Conservation (phyloP, 176 grass and related monocot genomes). For the Pontederia paniculata region DNA sequence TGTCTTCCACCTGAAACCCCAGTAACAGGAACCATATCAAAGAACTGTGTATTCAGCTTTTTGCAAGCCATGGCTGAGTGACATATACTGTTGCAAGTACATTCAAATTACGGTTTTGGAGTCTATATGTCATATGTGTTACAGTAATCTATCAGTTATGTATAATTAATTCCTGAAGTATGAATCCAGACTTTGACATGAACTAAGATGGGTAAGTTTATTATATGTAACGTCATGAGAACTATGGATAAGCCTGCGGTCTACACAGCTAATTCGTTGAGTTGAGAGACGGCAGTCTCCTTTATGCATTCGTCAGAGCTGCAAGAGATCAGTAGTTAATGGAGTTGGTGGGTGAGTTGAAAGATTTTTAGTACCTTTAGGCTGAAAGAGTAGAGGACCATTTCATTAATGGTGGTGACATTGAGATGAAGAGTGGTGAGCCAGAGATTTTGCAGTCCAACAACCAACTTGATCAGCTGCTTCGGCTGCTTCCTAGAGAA, state of each 20-base stretch:
- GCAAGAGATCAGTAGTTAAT: too few relatives aligned
- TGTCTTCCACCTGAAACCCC: conserved; percentile 12
- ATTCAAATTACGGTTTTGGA: too few relatives aligned
- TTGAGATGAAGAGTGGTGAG: conserved; percentile 17
- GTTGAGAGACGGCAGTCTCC: too few relatives aligned
- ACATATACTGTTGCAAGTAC: background rate
- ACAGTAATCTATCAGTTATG: too few relatives aligned
- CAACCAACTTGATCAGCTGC: conserved; percentile 12
- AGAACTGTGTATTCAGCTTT: background rate
- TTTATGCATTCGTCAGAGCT: too few relatives aligned
- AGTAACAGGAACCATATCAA: background rate
- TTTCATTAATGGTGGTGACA: conserved; percentile 14
- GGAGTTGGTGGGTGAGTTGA: background rate
- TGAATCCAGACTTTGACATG: too few relatives aligned
- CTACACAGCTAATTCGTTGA: too few relatives aligned
- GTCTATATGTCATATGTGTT: too few relatives aligned
- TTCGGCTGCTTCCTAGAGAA: conserved; percentile 2
- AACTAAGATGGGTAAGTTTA: too few relatives aligned
- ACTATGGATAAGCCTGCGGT: too few relatives aligned
- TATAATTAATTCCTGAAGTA: too few relatives aligned
- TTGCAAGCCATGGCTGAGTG: background rate
- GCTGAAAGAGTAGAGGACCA: conserved; percentile 16
- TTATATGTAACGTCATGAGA: too few relatives aligned
- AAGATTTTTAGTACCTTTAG: background rate
- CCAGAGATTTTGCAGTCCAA: conserved; percentile 4